Conservation (phyloP, 352 stramenopile genomes). For the Phytophthora pini region DNA sequence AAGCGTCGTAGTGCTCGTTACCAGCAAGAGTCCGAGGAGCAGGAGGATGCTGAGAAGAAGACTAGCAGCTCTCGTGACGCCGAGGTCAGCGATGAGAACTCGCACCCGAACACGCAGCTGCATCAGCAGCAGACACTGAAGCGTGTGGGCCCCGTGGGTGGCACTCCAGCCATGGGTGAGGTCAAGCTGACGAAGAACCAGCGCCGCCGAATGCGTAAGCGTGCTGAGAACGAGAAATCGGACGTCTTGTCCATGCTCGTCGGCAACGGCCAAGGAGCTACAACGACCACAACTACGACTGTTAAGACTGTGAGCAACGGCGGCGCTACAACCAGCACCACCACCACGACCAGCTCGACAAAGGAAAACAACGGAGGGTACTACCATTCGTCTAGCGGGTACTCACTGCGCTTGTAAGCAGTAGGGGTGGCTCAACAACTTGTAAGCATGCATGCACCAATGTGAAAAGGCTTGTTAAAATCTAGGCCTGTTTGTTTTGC, state of each 20-base stretch:
- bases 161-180: constrained; percentile 37
- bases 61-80: constrained; percentile 12
- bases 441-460: background rate
- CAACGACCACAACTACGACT: constrained; percentile 29
- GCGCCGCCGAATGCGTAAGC: constrained; percentile 79
- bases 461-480: constrained; percentile 13
- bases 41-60: constrained; percentile 31
- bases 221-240: constrained; percentile 76
- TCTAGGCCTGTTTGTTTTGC: background rate
- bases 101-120: constrained; percentile 26
- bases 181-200: constrained; percentile 83
- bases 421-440: background rate
- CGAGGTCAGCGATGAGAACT: constrained; percentile 44
- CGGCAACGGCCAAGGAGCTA: constrained; percentile 22
- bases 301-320: constrained; percentile 28
- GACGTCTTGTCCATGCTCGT: constrained; percentile 74
- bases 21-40: constrained; percentile 46
- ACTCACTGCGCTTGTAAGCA: constrained; percentile 66
- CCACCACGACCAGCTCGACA: constrained; percentile 36
- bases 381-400: constrained; percentile 74
- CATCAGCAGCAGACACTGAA: constrained; percentile 21
- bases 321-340: constrained; percentile 18
- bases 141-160: constrained; percentile 41
- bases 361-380: constrained; percentile 46
- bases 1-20: constrained; percentile 36